Base-by-base conservation (phyloP, 2,329 filamentous ascomycete genomes). In the Penicillium sp. region DNA sequence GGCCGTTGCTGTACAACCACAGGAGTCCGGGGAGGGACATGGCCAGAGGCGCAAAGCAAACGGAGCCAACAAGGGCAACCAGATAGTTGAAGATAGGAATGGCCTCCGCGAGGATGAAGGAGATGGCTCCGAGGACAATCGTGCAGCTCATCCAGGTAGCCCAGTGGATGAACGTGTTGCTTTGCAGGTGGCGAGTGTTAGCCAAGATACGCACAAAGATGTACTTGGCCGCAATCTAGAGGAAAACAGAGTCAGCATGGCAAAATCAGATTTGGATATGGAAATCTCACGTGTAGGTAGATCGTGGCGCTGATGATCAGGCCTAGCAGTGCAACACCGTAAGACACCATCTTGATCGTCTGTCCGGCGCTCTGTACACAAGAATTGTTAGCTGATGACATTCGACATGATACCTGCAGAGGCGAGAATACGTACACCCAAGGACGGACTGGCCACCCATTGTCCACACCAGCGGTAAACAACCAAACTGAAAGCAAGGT, bases 361-460 rank as follows among this genome's bases (percentile, higher is more conserved):
- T 75, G 75, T 16, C 85, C 84, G 0, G 85, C 85, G 39, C 79
- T 62, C 58, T 60, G 9, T 33, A 45, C 5, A 45, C 19, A 29
- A 19, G 8, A 31, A 31, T 31, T 14, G 52, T 60, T 43, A 59
- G 54, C 37, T 19, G 9, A 33, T 19, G 29, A 3, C 3, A 3
- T 37, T 11, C 11, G 37, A 50, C 11, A 14, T 10, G 6, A 21
- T 27, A 50, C 10, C 13, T 13, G 37, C 21, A 35, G 31, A 19
- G 8, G 6, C 14, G n/a, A n/a, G 9, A 37, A 37, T 29, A 60
- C 55, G 3, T 54, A 58, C 58, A 11, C 60, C 84, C 0, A 88
- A 77, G 4, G 84, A 83, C 0, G 86, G 86, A n/a, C 80, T 83
- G 0, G 84, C 82, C 3, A 87, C 83, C 79, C 81, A 87, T 57